phyloP scores from a whole-genome alignment of 2,329 filamentous ascomycete genomes.

The Penicillium frequentans region DNA sequence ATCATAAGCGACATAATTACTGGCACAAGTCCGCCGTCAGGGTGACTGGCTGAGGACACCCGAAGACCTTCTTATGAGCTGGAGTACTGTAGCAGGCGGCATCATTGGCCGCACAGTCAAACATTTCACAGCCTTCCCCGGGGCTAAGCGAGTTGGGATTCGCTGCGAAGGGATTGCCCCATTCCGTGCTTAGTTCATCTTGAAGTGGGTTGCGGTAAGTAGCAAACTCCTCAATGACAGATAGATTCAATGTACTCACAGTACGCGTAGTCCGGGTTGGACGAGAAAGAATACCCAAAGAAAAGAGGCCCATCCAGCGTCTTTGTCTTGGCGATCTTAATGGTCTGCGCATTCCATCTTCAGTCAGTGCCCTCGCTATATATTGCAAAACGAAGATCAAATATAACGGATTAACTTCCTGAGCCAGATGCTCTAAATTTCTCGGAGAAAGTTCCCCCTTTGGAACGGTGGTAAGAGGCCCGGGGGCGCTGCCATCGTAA shows the following conservation, averaged over 20 bases:
- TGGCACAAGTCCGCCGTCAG: slow-evolving; percentile 22
- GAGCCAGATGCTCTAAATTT: slow-evolving; percentile 23
- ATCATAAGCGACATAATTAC: slow-evolving; percentile 5
- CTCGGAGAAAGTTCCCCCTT: slow-evolving; percentile 24
- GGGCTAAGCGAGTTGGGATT: slow-evolving; percentile 24
- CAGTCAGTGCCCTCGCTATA: slow-evolving; percentile 12
- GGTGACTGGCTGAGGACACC: slow-evolving; percentile 24
- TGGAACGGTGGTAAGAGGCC: slow-evolving; percentile 22
- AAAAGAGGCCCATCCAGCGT: slow-evolving; percentile 28
- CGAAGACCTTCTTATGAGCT: slow-evolving; percentile 26
- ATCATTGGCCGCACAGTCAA: slow-evolving; percentile 27
- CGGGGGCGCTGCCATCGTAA: slow-evolving; percentile 23
- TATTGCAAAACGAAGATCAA: neutral
- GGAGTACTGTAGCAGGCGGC: slow-evolving; percentile 25
- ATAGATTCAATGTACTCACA: slow-evolving; percentile 18
- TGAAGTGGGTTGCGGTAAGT: slow-evolving; percentile 9
- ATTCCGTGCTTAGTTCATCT: slow-evolving; percentile 27
- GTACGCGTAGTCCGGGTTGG: slow-evolving; percentile 25
- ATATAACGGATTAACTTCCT: slow-evolving; percentile 15
- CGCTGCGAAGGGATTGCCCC: slow-evolving; percentile 26
- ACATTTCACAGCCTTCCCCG: slow-evolving; percentile 23
- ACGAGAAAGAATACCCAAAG: slow-evolving; percentile 27
- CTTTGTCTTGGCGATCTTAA: slow-evolving; percentile 28
- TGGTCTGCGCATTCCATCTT: slow-evolving; percentile 16
- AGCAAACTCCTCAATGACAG: neutral